A percentile compares a stretch with the other conserved stretches of the same genome.
These are phyloP conservation scores for Hymenochaete sp. DNA, from an alignment of 1,284 basidiomycete species.

Conservation along the genomic window DNA sequence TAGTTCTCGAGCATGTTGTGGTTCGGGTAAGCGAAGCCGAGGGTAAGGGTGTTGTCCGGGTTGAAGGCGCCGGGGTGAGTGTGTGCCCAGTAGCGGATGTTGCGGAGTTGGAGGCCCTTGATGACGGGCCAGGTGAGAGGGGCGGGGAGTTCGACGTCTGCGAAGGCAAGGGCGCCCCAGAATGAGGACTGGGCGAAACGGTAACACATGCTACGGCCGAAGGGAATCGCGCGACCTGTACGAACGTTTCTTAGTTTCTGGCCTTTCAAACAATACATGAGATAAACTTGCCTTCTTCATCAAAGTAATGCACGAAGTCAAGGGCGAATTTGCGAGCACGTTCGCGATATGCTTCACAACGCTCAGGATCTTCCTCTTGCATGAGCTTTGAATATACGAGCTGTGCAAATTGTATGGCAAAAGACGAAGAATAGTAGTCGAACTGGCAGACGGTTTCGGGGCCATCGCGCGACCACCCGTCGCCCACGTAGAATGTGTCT, in stretches of 20 bases:
- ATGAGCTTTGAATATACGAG: conserved; percentile 64
- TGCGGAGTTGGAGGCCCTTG: conserved; percentile 66
- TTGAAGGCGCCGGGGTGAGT: conserved; percentile 52
- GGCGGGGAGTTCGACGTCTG: conserved; percentile 56
- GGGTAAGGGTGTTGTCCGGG: conserved; percentile 61
- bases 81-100: conserved; percentile 58
- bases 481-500: conserved; percentile 71
- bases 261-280: neutral
- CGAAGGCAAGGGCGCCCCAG: conserved; percentile 67
- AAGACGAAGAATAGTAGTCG: conserved; percentile 74
- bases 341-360: conserved; percentile 56
- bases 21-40: conserved; percentile 68
- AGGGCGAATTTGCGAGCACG: conserved; percentile 55
- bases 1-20: conserved; percentile 74
- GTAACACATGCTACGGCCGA: conserved; percentile 70
- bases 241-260: neutral
- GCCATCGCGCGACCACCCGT: conserved; percentile 71
- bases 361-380: conserved; percentile 50
- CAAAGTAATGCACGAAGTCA: conserved; percentile 71
- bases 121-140: conserved; percentile 68
- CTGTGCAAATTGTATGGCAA: conserved; percentile 72
- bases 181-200: conserved; percentile 74
- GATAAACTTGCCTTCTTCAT: conserved; percentile 46
- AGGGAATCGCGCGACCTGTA: conserved; percentile 63
- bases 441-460: conserved; percentile 71